phyloP scores from a whole-genome alignment of 768 basidiomycete species.

The Amanita polypyramis region DNA sequence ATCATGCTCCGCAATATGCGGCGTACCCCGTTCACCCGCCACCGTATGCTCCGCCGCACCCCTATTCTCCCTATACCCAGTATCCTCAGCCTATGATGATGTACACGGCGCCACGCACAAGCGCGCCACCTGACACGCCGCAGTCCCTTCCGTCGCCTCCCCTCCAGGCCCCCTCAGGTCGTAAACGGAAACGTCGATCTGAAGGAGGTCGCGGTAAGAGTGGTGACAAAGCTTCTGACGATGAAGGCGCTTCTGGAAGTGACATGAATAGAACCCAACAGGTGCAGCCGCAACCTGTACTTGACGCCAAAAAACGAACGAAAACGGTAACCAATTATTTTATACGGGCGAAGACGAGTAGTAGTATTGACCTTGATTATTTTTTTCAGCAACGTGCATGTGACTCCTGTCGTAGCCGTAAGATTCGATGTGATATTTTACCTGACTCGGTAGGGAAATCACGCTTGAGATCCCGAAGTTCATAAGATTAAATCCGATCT shows the following conservation, averaged over 20 bases:
- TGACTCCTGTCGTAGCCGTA: conserved; percentile 82
- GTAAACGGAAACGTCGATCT: conserved; percentile 58
- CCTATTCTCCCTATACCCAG: conserved; percentile 53
- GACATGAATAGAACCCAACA: conserved; percentile 27
- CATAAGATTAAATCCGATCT: conserved; percentile 4
- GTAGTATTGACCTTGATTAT: conserved; percentile 6
- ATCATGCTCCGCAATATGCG: conserved; percentile 33
- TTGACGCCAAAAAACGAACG: conserved; percentile 77
- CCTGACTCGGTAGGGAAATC: conserved; percentile 35
- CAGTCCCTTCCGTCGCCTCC: conserved; percentile 24
- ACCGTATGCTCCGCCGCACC: conserved; percentile 36
- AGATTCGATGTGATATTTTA: conserved; percentile 92
- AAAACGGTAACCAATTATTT: conserved; percentile 52
- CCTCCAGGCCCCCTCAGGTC: conserved; percentile 21
- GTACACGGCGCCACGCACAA: conserved; percentile 40
- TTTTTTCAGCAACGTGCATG: conserved; percentile 58
- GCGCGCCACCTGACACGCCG: conserved; percentile 24
- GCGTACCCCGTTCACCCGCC: conserved; percentile 44
- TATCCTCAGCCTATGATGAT: conserved; percentile 67
- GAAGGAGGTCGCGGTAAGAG: conserved; percentile 27
- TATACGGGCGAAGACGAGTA: conserved; percentile 9
- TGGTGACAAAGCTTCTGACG: conserved; percentile 47
- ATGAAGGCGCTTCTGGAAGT: conserved; percentile 43
- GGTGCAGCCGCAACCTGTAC: conserved; percentile 17
- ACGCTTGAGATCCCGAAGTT: background rate